Base-by-base conservation (phyloP, 306 rosid genomes). In the Geum urbanum region DNA sequence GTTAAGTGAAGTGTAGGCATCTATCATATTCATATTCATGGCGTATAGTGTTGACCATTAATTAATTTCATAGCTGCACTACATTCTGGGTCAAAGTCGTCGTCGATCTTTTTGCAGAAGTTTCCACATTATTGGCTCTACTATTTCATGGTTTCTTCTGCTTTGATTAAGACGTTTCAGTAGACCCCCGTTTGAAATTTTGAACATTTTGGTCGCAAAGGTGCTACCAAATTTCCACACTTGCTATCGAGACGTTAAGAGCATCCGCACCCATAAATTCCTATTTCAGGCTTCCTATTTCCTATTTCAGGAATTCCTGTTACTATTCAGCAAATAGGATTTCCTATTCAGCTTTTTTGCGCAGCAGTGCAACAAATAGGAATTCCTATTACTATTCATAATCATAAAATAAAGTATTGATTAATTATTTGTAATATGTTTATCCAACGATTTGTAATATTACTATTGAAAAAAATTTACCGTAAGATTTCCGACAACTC, bases 21-120 rank as follows among this genome's bases (percentile, higher is more conserved):
- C 16, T 16, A 55, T 56, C 41, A 5, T 57, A 57, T 57, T 56
- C 62, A 3, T 16, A 18, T 3, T n/a, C 19, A 3, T 51, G 52
- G 63, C 70, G 60, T 51, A 15, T 37, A 19, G 63, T 63, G 76
- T 61, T 63, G 70, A 51, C 63, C 11, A 35, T 8, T 35, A 9
- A 14, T 24, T 55, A 5, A 55, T 55, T 22, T 35, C n/a, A 22
- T 4, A 57, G 27, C 19, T 52, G 22, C 12, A 35, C 0, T 3
- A 15, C 14, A 10, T 40, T 55, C 44, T 19, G 15, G 12, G 76
- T 63, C 46, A 22, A 63, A 63, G 76, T 62, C 76, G 40, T 20
- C 12, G 14, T 15, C 37, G 51, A 41, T 13, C 6, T 9, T 19
- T 61, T 58, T 39, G 67, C 53, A 27, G 24, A 72, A 53, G 19